A percentile compares a stretch with the other conserved stretches of the same genome.
phyloP scores from a whole-genome alignment of 768 basidiomycete genomes.

The Neoboletus subvelutipes region DNA sequence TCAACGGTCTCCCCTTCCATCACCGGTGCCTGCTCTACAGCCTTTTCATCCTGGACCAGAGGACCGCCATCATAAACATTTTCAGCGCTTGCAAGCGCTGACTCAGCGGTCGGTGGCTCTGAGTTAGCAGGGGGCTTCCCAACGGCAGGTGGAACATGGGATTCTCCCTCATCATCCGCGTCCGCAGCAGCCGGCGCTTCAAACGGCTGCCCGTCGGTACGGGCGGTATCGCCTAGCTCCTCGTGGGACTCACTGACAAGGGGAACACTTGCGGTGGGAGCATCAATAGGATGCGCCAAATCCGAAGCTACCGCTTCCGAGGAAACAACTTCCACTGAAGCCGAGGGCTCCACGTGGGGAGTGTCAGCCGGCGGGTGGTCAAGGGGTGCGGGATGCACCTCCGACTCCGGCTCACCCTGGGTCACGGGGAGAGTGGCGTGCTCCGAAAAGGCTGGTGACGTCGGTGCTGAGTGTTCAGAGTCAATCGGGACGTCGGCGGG shows the following conservation, averaged over 20 bases:
- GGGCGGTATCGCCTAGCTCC: conserved; percentile 7
- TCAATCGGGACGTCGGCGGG: conserved; percentile 17
- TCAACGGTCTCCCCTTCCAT: conserved; percentile 29
- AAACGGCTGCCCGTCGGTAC: conserved; percentile 3
- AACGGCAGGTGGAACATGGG: neutral
- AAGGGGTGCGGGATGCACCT: conserved; percentile 8
- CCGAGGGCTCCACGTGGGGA: conserved; percentile 15
- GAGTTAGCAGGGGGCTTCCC: conserved; percentile 6
- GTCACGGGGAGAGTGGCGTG: conserved; percentile 5
- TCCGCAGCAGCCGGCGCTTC: conserved; percentile 7
- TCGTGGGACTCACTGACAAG: conserved; percentile 23
- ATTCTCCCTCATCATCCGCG: conserved; percentile 4
- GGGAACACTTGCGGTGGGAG: conserved; percentile 4
- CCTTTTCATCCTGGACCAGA: conserved; percentile 11
- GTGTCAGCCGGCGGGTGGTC: conserved; percentile 20
- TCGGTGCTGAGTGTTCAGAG: conserved; percentile 11
- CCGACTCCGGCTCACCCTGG: conserved; percentile 10
- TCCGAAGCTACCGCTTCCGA: conserved; percentile 5
- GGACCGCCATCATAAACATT: conserved; percentile 6
- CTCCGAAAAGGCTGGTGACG: conserved; percentile 4
- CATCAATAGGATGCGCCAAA: conserved; percentile 6
- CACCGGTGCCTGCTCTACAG: conserved; percentile 8
- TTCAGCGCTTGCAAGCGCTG: conserved; percentile 4
- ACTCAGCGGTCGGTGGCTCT: conserved; percentile 11
- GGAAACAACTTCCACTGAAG: conserved; percentile 10